phyloP scores from a whole-genome alignment of 2,329 filamentous ascomycete genomes.

The Colletotrichum sp. region DNA sequence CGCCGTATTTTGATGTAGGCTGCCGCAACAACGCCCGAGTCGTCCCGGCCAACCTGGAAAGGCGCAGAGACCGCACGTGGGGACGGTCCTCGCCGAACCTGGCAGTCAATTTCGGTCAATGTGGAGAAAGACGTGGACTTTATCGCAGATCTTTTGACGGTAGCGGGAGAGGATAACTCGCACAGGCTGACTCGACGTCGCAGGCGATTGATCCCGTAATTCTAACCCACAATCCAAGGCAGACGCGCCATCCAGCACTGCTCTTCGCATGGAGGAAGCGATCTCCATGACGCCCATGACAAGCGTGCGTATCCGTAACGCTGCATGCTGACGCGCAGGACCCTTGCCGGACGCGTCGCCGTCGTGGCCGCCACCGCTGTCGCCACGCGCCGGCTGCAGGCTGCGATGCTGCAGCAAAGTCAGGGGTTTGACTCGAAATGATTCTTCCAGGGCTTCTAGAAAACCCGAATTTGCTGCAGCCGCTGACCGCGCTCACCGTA shows the following conservation, averaged over 20 bases:
- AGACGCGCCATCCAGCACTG: neutral
- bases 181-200: conserved; percentile 3
- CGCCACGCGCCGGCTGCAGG: neutral
- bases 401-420: neutral
- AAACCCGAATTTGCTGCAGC: neutral
- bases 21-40: neutral
- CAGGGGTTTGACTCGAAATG: neutral
- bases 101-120: conserved; percentile 4
- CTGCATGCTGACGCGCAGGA: neutral
- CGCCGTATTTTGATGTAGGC: neutral
- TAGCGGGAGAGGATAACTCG: neutral
- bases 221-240: neutral
- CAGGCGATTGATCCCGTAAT: conserved; percentile 7
- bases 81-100: neutral
- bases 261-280: neutral
- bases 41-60: neutral
- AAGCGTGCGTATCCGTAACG: neutral
- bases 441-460: conserved; percentile 15
- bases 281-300: neutral
- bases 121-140: neutral
- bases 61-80: conserved; percentile 4
- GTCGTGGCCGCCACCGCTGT: neutral
- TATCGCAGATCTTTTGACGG: neutral
- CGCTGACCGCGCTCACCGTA: neutral
- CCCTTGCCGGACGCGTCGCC: neutral